Percentiles rank a stretch among this genome's conserved stretches.
Evolutionary conservation across 768 basidiomycete genomes (phyloP).

Genomic region (Galerina sulciceps): DNA sequence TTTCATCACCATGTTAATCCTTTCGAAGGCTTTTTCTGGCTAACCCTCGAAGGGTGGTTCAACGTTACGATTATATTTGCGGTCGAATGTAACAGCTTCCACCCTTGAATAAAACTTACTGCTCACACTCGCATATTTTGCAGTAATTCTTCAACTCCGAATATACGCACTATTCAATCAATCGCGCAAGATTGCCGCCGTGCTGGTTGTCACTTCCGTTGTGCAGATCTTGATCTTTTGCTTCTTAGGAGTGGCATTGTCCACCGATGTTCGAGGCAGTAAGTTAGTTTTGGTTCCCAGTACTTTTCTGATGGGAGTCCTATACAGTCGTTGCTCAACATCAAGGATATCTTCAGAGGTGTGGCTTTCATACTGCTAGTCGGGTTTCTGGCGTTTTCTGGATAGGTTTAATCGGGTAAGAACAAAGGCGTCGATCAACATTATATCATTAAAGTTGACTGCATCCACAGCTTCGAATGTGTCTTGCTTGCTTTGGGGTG

Average conservation of each 20-base stretch:
- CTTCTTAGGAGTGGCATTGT: background rate
- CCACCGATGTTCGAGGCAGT: background rate
- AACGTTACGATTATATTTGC: background rate
- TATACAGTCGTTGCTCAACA: background rate
- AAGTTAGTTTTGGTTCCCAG: no score
- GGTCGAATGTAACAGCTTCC: background rate
- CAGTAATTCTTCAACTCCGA: background rate
- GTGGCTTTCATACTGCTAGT: background rate
- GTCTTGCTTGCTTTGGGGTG: background rate
- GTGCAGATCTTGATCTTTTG: background rate
- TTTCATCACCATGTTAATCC: background rate
- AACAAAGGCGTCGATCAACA: background rate
- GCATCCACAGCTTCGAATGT: background rate
- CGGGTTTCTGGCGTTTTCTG: background rate
- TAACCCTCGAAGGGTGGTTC: background rate
- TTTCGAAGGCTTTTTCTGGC: background rate
- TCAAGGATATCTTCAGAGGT: background rate
- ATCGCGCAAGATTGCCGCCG: background rate
- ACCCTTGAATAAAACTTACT: background rate
- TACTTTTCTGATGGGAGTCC: no score
- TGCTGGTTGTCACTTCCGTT: background rate
- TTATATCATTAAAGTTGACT: background rate
- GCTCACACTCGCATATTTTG: background rate
- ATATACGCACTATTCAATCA: background rate
- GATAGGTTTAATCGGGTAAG: background rate